These are phyloP conservation scores for Talaromyces nanjingensis DNA, from an alignment of 495 filamentous ascomycete species.

Conservation along the genomic window DNA sequence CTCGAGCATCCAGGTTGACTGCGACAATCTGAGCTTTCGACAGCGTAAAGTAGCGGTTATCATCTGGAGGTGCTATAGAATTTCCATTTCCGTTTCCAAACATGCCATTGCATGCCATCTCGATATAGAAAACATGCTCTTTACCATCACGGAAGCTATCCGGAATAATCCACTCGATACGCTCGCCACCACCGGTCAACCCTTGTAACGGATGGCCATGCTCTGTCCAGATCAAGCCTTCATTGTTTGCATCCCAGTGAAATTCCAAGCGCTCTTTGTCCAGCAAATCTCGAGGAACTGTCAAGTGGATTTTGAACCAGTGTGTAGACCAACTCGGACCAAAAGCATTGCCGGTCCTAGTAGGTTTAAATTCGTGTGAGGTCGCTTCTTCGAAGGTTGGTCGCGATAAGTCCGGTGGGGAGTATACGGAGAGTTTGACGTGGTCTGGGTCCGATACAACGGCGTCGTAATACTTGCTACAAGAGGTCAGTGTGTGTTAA, in stretches of 20 bases:
- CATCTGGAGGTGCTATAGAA: constrained; percentile 79
- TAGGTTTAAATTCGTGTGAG: constrained; percentile 68
- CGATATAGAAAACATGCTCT: constrained; percentile 83
- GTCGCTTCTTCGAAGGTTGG: constrained; percentile 89
- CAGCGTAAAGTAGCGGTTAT: constrained; percentile 72
- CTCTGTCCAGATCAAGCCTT: constrained; percentile 84
- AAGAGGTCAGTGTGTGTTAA: background rate
- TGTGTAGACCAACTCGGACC: constrained; percentile 98
- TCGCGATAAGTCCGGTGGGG: constrained; percentile 66
- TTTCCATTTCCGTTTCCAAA: constrained; percentile 92
- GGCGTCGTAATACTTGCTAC: constrained; percentile 69
- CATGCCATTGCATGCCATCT: constrained; percentile 99
- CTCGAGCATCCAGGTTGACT: constrained; percentile 77
- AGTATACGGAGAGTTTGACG: constrained; percentile 83
- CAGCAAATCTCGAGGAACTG: constrained; percentile 62
- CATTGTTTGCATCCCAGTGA: constrained; percentile 90
- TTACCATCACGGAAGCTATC: constrained; percentile 73
- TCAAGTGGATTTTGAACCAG: constrained; percentile 84
- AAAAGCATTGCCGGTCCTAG: constrained; percentile 69
- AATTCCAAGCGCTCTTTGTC: constrained; percentile 78
- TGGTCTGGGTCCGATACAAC: constrained; percentile 62
- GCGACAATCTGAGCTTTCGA: constrained; percentile 78
- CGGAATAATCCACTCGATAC: constrained; percentile 85
- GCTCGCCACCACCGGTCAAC: constrained; percentile 83
- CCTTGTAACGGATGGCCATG: constrained; percentile 88